phyloP scores from a whole-genome alignment of 768 basidiomycete species.

The Tulasnella sp. region DNA sequence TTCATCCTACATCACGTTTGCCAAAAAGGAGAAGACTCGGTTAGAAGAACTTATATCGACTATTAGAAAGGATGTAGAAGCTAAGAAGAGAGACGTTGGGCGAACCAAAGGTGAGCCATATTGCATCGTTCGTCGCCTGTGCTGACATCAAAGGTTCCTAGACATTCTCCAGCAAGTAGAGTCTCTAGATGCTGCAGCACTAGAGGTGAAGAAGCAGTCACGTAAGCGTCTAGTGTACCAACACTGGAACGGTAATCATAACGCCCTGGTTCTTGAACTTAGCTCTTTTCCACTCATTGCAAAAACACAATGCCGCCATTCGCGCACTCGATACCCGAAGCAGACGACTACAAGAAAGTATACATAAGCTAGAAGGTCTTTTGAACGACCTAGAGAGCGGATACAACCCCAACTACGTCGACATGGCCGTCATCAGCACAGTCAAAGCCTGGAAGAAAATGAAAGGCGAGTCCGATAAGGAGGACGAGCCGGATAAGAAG shows the following conservation, averaged over 20 bases:
- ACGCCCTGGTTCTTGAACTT: too few relatives aligned
- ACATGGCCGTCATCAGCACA: conserved; percentile 96
- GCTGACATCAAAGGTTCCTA: conserved; percentile 25
- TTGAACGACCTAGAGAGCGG: conserved; percentile 65
- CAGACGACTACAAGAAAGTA: conserved; percentile 57
- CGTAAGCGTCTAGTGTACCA: conserved; percentile 39
- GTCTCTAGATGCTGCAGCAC: conserved; percentile 60
- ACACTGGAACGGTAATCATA: background rate
- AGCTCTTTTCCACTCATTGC: conserved; percentile 71
- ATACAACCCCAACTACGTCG: conserved; percentile 98
- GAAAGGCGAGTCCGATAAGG: conserved; percentile 40
- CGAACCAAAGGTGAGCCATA: conserved; percentile 46
- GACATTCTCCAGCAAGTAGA: conserved; percentile 70
- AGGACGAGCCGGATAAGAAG: conserved; percentile 21
- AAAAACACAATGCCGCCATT: conserved; percentile 61
- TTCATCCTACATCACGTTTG: conserved; percentile 72
- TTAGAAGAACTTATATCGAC: conserved; percentile 52
- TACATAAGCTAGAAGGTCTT: conserved; percentile 70
- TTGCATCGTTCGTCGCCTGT: background rate
- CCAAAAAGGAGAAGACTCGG: conserved; percentile 78
- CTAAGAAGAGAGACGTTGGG: conserved; percentile 57
- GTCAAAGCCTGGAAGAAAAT: conserved; percentile 85
- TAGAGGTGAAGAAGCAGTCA: conserved; percentile 77
- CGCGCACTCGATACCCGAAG: conserved; percentile 64
- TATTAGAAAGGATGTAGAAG: conserved; percentile 44